Percentiles rank a stretch among this genome's conserved stretches.
These are phyloP conservation scores for Suhomyces coccinellae DNA, from an alignment of 1,139 yeast species.

Conservation along the genomic window DNA sequence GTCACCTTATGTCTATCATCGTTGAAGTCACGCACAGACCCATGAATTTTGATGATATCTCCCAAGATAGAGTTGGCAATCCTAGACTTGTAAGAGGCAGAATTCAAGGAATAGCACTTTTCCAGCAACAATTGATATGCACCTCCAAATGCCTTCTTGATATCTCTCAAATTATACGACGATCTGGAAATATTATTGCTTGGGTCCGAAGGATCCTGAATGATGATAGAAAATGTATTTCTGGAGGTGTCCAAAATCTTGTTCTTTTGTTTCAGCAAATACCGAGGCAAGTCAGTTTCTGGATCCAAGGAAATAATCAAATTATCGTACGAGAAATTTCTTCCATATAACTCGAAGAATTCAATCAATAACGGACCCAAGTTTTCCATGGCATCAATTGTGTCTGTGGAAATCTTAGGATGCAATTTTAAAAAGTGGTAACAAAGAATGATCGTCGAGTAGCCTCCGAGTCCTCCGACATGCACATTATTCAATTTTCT, in stretches of 20 bases:
- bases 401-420: conserved; percentile 70
- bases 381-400: conserved; percentile 70
- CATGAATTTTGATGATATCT: conserved; percentile 73
- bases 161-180: conserved; percentile 75
- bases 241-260: conserved; percentile 55
- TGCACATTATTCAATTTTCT: conserved; percentile 88
- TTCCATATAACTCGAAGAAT: conserved; percentile 93
- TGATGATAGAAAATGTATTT: conserved; percentile 66
- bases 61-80: conserved; percentile 78
- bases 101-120: conserved; percentile 59
- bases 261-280: conserved; percentile 57
- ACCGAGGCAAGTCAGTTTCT: conserved; percentile 49
- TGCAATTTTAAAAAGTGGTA: conserved; percentile 80
- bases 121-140: conserved; percentile 81
- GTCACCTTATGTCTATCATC: conserved; percentile 69
- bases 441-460: conserved; percentile 83
- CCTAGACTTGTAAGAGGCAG: conserved; percentile 67
- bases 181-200: conserved; percentile 83
- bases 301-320: conserved; percentile 65
- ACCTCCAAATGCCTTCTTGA: conserved; percentile 87
- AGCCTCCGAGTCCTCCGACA: conserved; percentile 95
- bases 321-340: conserved; percentile 83
- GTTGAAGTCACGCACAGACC: conserved; percentile 73
- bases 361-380: conserved; percentile 88
- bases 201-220: conserved; percentile 89